These are phyloP conservation scores for Phytopythium aichiense DNA, from an alignment of 352 stramenopile genomes.

Conservation along the genomic window DNA sequence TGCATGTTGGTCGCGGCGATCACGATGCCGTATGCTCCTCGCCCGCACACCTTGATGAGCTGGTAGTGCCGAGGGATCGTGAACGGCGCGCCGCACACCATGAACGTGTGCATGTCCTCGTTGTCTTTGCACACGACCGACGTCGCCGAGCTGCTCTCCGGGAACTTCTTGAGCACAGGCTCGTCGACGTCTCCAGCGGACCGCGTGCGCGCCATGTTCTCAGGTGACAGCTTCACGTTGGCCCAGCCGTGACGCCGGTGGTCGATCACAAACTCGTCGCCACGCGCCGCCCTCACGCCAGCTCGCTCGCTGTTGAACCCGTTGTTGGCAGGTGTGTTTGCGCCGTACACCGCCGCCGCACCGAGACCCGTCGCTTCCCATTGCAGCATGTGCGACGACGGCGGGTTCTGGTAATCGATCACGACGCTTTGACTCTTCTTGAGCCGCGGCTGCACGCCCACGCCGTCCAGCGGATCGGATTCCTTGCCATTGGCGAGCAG, in stretches of 20 bases:
- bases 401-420: constrained; percentile 66
- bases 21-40: constrained; percentile 87
- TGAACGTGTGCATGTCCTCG: constrained; percentile 86
- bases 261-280: constrained; percentile 40
- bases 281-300: constrained; percentile 12
- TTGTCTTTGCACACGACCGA: constrained; percentile 83
- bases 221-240: constrained; percentile 75
- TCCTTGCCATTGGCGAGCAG: constrained; percentile 13
- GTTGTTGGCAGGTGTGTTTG: constrained; percentile 5
- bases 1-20: constrained; percentile 82
- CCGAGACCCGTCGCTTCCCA: constrained; percentile 37
- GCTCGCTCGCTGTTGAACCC: constrained; percentile 13
- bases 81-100: constrained; percentile 86
- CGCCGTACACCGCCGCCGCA: neutral
- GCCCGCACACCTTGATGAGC: constrained; percentile 86
- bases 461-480: constrained; percentile 8
- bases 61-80: constrained; percentile 84
- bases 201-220: constrained; percentile 43
- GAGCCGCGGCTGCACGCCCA: constrained; percentile 42
- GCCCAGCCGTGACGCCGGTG: constrained; percentile 68
- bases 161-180: constrained; percentile 37
- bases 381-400: constrained; percentile 71
- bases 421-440: constrained; percentile 78
- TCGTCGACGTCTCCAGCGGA: constrained; percentile 44
- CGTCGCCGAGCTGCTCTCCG: constrained; percentile 27